Conservation (phyloP, 176 grass and related monocot genomes). For the Aegilops umbellulata region DNA sequence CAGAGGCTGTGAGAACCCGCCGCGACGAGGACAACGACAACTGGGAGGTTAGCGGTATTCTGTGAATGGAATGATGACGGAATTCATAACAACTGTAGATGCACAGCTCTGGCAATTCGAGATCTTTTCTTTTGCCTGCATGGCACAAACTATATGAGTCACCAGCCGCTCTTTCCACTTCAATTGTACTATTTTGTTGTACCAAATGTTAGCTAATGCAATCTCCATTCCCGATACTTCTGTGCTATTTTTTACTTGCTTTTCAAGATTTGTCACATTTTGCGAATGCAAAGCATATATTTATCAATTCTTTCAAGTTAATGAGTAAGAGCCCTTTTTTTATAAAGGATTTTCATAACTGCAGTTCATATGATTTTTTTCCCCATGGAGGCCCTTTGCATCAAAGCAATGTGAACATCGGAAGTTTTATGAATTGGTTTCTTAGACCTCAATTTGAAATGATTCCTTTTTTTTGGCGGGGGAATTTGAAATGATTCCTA, state of each 20-base stretch:
- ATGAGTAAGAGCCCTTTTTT: not conserved
- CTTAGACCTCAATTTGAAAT: not conserved
- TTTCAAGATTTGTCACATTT: not conserved
- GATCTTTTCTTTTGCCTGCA: slow-evolving; percentile 26
- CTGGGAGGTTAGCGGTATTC: slow-evolving; percentile 57
- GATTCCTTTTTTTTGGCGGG: not conserved
- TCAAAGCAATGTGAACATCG: not conserved
- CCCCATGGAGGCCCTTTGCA: not conserved
- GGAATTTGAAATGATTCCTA: not conserved
- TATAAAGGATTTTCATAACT: not conserved
- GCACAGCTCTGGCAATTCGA: slow-evolving; percentile 4
- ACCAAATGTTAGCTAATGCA: slow-evolving; percentile 33
- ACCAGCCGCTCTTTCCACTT: slow-evolving; percentile 1
- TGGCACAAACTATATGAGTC: slow-evolving; percentile 32
- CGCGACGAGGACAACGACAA: slow-evolving; percentile 59
- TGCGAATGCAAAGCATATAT: not conserved
- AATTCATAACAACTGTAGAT: slow-evolving; percentile 13
- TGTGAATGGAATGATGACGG: slow-evolving; percentile 38
- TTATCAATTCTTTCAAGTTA: not conserved
- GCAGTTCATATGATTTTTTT: not conserved
- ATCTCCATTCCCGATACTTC: not conserved
- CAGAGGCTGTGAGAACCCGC: slow-evolving; percentile 30
- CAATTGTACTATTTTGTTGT: slow-evolving; percentile 13
- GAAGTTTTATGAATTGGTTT: not conserved
- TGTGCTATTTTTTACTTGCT: not conserved